Conservation (phyloP, 441 rosid genomes). For the Gossypium gossypioides region DNA sequence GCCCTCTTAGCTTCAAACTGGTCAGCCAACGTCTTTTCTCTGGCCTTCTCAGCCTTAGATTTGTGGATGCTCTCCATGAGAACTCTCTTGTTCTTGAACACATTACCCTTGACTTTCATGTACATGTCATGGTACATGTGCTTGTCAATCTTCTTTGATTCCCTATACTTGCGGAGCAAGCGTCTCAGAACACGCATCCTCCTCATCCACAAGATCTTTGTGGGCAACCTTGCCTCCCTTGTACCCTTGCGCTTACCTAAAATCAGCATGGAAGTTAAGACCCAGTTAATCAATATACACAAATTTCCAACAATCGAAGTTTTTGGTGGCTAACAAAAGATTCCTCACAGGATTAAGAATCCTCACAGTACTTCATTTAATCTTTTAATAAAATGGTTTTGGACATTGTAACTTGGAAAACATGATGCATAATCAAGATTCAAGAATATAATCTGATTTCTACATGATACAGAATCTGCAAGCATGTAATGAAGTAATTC, state of each 20-base stretch:
- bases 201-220: constrained; percentile 34
- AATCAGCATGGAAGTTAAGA: not conserved
- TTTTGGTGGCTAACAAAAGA: not conserved
- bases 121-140: constrained; percentile 89
- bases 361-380: not conserved
- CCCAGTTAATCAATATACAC: not conserved
- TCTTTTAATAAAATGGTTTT: not conserved
- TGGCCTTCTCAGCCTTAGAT: constrained; percentile 40
- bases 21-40: constrained; percentile 39
- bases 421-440: not conserved
- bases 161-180: constrained; percentile 47
- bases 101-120: constrained; percentile 83
- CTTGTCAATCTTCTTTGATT: constrained; percentile 40
- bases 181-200: constrained; percentile 57
- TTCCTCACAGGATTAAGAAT: not conserved
- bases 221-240: constrained; percentile 25
- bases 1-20: constrained; percentile 47
- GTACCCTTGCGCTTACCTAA: constrained; percentile 35
- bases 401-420: not conserved
- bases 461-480: not conserved
- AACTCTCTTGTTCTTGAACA: constrained; percentile 55
- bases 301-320: not conserved
- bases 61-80: constrained; percentile 44
- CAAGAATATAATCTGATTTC: not conserved
- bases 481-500: not conserved